These are phyloP conservation scores for Backusella macrospora DNA, from an alignment of 192 early-diverging fungal genomes.

Conservation along the genomic window DNA sequence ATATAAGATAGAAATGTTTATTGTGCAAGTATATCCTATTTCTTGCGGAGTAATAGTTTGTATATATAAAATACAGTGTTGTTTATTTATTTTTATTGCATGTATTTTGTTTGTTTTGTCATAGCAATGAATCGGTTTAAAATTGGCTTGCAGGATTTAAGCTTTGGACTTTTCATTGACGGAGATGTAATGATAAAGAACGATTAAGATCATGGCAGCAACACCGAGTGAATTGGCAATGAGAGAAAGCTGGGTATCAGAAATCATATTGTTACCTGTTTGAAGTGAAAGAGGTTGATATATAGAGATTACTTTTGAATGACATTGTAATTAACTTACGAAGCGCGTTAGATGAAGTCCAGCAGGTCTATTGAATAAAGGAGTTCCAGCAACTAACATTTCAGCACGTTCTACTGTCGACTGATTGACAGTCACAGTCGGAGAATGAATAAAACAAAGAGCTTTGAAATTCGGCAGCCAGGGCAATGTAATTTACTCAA, in stretches of 20 bases:
- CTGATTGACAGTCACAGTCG: not conserved
- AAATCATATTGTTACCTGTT: conserved; percentile 42
- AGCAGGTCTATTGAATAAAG: not conserved
- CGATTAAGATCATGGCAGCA: conserved; percentile 54
- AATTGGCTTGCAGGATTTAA: not conserved
- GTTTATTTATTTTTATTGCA: not conserved
- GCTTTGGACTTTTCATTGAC: conserved; percentile 40
- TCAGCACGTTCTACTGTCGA: not conserved
- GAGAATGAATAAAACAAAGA: not conserved
- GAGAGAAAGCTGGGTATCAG: conserved; percentile 53
- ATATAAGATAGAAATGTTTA: not conserved
- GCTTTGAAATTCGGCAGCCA: too few relatives aligned
- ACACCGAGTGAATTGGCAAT: conserved; percentile 58
- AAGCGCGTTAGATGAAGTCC: not conserved
- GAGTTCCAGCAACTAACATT: not conserved
- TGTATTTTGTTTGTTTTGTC: not conserved
- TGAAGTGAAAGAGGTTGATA: not conserved
- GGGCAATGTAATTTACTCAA: too few relatives aligned
- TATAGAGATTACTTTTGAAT: not conserved
- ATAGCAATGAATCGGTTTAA: not conserved
- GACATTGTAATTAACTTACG: not conserved
- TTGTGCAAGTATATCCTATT: not conserved
- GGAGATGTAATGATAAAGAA: conserved; percentile 57
- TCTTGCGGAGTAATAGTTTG: not conserved
- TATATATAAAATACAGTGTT: not conserved